phyloP scores from a whole-genome alignment of 768 basidiomycete species.

The Calocybe gangraenosa region DNA sequence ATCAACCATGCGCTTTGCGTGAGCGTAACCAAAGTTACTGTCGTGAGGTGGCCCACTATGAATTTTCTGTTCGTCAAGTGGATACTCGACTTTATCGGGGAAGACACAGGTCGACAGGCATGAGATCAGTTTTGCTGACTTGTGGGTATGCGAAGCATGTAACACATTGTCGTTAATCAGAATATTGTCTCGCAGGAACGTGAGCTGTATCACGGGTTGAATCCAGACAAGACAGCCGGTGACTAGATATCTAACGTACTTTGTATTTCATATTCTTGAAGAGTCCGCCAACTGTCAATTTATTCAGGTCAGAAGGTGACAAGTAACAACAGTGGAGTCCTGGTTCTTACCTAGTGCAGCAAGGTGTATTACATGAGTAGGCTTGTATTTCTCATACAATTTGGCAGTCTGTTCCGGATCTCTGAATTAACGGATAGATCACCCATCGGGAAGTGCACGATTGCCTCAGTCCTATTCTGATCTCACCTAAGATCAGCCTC shows the following conservation, averaged over 20 bases:
- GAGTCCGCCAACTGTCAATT: slow-evolving; percentile 95
- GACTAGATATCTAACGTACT: slow-evolving; percentile 30
- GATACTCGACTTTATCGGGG: slow-evolving; percentile 92
- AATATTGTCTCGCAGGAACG: slow-evolving; percentile 92
- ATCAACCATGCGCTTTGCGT: slow-evolving; percentile 94
- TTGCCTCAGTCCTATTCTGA: neutral
- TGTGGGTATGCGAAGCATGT: slow-evolving; percentile 62
- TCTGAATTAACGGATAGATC: slow-evolving; percentile 34
- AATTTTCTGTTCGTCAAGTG: slow-evolving; percentile 89
- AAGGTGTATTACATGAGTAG: slow-evolving; percentile 95
- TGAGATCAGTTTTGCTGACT: slow-evolving; percentile 79
- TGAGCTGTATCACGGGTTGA: slow-evolving; percentile 43
- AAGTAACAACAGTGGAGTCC: neutral
- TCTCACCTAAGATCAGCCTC: slow-evolving; percentile 82
- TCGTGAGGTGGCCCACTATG: slow-evolving; percentile 90
- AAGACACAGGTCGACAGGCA: slow-evolving; percentile 98
- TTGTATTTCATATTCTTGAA: slow-evolving; percentile 97
- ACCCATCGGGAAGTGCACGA: neutral
- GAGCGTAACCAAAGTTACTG: slow-evolving; percentile 95
- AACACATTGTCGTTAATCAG: slow-evolving; percentile 95
- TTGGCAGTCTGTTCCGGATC: slow-evolving; percentile 63
- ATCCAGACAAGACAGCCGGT: neutral
- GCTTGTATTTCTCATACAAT: slow-evolving; percentile 87
- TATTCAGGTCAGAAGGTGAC: slow-evolving; percentile 8
- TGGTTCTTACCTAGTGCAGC: slow-evolving; percentile 76